These are phyloP conservation scores for Infundibulicybe gibba DNA, from an alignment of 768 basidiomycete genomes.

Conservation along the genomic window DNA sequence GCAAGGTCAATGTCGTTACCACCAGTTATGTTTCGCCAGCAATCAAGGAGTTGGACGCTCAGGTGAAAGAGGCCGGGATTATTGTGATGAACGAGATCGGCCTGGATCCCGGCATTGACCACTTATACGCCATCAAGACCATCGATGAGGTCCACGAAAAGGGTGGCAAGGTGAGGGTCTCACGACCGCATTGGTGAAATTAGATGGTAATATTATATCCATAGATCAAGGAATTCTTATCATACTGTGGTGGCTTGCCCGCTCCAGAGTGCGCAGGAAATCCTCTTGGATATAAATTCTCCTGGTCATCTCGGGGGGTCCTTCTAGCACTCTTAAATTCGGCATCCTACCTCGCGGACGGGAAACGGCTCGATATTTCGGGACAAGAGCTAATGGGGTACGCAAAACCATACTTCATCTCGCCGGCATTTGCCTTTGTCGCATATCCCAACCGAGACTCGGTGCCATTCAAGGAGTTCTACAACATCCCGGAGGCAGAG, in stretches of 20 bases:
- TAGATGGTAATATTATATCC: not conserved
- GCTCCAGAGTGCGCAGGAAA: conserved; percentile 89
- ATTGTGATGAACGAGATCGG: conserved; percentile 98
- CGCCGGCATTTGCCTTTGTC: conserved; percentile 94
- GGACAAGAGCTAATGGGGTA: conserved; percentile 86
- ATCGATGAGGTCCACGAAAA: conserved; percentile 91
- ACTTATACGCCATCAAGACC: conserved; percentile 91
- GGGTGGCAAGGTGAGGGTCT: conserved; percentile 79
- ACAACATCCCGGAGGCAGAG: conserved; percentile 91
- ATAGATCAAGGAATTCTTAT: conserved; percentile 86
- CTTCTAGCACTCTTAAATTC: conserved; percentile 92
- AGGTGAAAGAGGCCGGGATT: conserved; percentile 84
- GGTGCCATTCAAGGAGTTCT: conserved; percentile 84
- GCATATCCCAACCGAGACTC: conserved; percentile 98
- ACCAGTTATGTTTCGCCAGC: conserved; percentile 93
- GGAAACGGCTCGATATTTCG: conserved; percentile 59
- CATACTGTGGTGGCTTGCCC: conserved; percentile 95
- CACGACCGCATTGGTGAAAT: not conserved
- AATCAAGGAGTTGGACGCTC: conserved; percentile 82
- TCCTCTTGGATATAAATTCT: conserved; percentile 98
- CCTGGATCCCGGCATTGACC: conserved; percentile 93
- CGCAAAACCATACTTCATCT: conserved; percentile 93
- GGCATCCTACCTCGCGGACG: conserved; percentile 73
- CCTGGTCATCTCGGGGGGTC: conserved; percentile 96
- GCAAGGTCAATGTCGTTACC: conserved; percentile 92